Percentiles rank a stretch among this genome's conserved stretches.
Conservation (phyloP, 139 green algal species). For the Chloropicon primus region DNA sequence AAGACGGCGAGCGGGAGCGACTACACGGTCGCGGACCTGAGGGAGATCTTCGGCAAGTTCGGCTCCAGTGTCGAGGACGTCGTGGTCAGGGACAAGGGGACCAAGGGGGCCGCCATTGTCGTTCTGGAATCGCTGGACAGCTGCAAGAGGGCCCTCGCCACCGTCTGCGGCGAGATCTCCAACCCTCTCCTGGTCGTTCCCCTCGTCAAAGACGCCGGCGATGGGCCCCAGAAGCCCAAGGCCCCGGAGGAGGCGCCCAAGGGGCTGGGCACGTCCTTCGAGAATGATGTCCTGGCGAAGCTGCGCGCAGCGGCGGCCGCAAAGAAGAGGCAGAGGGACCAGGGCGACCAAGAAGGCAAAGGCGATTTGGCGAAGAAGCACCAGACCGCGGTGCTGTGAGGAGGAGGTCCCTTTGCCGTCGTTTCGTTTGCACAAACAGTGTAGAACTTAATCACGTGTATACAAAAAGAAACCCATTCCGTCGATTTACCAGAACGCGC, state of each 20-base stretch:
- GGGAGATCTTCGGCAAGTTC: not conserved
- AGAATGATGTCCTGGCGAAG: not conserved
- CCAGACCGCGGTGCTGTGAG: not conserved
- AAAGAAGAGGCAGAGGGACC: not conserved
- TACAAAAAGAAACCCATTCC: too few species aligned
- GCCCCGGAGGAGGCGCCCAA: too few species aligned
- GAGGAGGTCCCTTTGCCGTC: too few species aligned
- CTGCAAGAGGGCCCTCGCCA: not conserved
- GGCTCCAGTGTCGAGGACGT: not conserved
- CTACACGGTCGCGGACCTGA: not conserved
- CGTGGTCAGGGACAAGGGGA: not conserved
- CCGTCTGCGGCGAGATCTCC: not conserved
- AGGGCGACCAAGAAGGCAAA: not conserved
- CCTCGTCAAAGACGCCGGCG: not conserved
- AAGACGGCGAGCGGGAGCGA: not conserved
- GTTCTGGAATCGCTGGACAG: not conserved
- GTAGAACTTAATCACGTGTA: too few species aligned
- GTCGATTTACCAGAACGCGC: too few species aligned
- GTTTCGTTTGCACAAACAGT: too few species aligned
- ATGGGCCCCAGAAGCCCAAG: too few species aligned
- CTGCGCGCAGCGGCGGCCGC: not conserved
- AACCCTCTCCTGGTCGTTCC: not conserved
- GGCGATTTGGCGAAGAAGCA: not conserved
- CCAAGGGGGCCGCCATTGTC: not conserved
- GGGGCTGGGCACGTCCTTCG: not conserved